Percentiles rank a stretch among this genome's conserved stretches.
Evolutionary conservation across 2,329 filamentous ascomycete genomes (phyloP).

Genomic region (Drechslerella dactyloides): DNA sequence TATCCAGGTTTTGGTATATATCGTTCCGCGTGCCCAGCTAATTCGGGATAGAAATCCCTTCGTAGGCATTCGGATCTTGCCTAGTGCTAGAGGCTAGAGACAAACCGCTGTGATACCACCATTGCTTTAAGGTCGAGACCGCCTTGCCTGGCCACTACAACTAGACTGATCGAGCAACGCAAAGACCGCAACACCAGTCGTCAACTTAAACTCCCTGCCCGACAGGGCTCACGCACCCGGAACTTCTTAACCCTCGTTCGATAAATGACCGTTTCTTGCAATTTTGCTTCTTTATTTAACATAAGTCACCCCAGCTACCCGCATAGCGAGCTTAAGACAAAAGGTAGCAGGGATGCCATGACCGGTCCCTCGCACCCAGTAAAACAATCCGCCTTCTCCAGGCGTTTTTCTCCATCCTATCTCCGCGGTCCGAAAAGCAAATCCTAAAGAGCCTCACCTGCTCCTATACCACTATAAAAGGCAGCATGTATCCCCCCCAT

Average conservation of each 20-base stretch:
- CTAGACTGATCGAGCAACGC: background rate
- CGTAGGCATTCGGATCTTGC: too few species aligned
- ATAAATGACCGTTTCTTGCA: background rate
- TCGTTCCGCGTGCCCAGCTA: too few species aligned
- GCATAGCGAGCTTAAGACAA: background rate
- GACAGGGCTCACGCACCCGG: background rate
- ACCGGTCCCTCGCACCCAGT: background rate
- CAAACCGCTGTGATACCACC: too few species aligned
- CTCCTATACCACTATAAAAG: background rate
- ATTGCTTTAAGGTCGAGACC: too few species aligned
- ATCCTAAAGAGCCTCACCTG: background rate
- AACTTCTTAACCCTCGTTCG: background rate
- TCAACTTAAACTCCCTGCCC: background rate
- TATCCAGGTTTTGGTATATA: too few species aligned
- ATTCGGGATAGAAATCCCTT: too few species aligned
- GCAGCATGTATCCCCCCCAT: background rate
- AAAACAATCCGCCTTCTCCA: background rate
- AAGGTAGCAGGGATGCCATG: constrained; percentile 1
- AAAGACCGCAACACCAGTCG: constrained; percentile 2
- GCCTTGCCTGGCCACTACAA: too few species aligned
- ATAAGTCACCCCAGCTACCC: background rate
- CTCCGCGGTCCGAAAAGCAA: background rate
- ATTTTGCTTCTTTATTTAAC: background rate
- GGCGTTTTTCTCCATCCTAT: background rate
- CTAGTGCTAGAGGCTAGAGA: too few species aligned